These are phyloP conservation scores for Curvularia eragrostidis DNA, from an alignment of 2,329 filamentous ascomycete genomes.

Conservation along the genomic window DNA sequence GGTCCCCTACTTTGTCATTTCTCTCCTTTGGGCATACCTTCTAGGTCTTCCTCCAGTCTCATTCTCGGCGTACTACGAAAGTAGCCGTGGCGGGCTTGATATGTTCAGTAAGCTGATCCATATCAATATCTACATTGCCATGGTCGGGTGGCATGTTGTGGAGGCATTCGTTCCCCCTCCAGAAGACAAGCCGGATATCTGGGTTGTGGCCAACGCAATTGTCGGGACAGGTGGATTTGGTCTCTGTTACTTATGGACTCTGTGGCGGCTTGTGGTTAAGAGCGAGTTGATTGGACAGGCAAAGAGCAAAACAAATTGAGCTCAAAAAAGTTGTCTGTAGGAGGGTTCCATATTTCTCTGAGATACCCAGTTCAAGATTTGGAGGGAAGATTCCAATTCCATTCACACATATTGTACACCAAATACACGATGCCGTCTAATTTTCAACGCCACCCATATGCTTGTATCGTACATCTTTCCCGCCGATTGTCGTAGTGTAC, in stretches of 20 bases:
- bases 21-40: constrained; percentile 88
- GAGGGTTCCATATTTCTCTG: constrained; percentile 19
- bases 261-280: constrained; percentile 70
- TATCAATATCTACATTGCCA: constrained; percentile 74
- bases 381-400: constrained; percentile 40
- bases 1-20: constrained; percentile 84
- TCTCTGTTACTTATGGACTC: constrained; percentile 90
- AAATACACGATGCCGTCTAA: constrained; percentile 27
- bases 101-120: constrained; percentile 75
- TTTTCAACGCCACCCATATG: constrained; percentile 44
- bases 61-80: constrained; percentile 68
- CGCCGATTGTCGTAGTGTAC: constrained; percentile 14
- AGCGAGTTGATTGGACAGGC: constrained; percentile 56
- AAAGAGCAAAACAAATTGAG: constrained; percentile 52
- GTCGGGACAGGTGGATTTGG: constrained; percentile 85
- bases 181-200: constrained; percentile 83
- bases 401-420: constrained; percentile 33
- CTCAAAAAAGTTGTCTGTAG: constrained; percentile 1
- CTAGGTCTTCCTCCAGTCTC: constrained; percentile 84
- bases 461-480: constrained; percentile 38
- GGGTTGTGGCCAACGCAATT: constrained; percentile 90
- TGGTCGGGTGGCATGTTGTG: constrained; percentile 80
- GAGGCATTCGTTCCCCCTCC: constrained; percentile 75
- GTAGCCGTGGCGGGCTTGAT: constrained; percentile 52
- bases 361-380: constrained; percentile 27